Conservation (phyloP, 805 yeast species). For the Blastobotrys mokoenaii region DNA sequence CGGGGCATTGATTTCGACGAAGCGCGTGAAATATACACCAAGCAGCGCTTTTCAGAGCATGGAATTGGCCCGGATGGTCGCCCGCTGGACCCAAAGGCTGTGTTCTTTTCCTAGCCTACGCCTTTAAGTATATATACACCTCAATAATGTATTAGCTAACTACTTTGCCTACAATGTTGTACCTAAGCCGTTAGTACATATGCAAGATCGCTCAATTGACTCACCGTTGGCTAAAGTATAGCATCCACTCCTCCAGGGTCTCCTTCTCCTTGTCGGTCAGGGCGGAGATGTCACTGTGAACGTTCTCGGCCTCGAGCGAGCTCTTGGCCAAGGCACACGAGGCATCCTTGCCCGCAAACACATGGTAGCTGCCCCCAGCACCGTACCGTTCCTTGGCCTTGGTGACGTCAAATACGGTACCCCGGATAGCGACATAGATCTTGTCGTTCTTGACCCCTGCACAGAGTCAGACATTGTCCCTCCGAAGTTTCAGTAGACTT, state of each 20-base stretch:
- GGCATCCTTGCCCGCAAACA: conserved; percentile 69
- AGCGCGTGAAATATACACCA: conserved; percentile 52
- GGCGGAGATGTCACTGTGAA: conserved; percentile 29
- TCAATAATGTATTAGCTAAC: background rate
- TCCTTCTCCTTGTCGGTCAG: conserved; percentile 52
- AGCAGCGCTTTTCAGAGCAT: conserved; percentile 38
- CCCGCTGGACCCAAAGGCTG: conserved; percentile 59
- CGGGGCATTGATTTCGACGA: conserved; percentile 52
- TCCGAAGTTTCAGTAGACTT: conserved; percentile 13
- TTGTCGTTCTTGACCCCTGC: conserved; percentile 34
- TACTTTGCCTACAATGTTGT: conserved; percentile 4
- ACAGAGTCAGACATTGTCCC: background rate
- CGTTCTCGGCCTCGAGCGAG: conserved; percentile 47
- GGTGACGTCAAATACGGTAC: conserved; percentile 72
- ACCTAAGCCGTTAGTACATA: too few relatives aligned
- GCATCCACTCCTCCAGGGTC: conserved; percentile 67
- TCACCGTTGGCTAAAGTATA: conserved; percentile 45
- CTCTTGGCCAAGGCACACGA: conserved; percentile 69
- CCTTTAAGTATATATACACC: too few relatives aligned
- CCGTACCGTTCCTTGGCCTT: conserved; percentile 62
- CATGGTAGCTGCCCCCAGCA: conserved; percentile 64
- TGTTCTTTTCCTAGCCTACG: conserved; percentile 25
- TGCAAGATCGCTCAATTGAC: too few relatives aligned
- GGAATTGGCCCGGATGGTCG: conserved; percentile 57
- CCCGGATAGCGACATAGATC: conserved; percentile 68